Conservation (phyloP, 2,329 filamentous ascomycete genomes). For the Diaporthe caulivora region DNA sequence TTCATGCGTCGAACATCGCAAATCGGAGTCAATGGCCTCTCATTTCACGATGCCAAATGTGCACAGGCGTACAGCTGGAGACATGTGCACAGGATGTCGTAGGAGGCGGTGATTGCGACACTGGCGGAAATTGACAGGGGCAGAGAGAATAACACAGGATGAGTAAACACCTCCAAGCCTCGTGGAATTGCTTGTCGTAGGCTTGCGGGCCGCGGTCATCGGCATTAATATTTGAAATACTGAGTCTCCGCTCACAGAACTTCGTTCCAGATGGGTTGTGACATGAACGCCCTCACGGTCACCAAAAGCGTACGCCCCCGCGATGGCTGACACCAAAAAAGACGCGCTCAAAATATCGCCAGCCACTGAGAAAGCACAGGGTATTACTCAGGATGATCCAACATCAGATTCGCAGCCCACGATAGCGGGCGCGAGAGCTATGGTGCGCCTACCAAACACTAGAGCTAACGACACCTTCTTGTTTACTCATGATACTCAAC, state of each 20-base stretch:
- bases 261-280: background rate
- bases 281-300: background rate
- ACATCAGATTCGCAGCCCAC: no score
- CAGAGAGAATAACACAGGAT: background rate
- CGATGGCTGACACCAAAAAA: background rate
- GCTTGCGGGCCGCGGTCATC: background rate
- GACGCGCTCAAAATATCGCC: background rate
- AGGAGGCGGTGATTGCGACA: background rate
- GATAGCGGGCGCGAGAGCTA: background rate
- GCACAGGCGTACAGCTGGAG: background rate
- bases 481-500: background rate
- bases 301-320: background rate
- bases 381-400: background rate
- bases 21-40: background rate
- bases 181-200: background rate
- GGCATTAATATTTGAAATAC: background rate
- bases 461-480: background rate
- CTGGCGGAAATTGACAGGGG: background rate
- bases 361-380: background rate
- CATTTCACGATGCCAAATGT: background rate
- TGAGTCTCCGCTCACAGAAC: background rate
- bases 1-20: background rate
- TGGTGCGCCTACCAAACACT: background rate
- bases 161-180: background rate
- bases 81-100: background rate